Conservation (phyloP, 75 land plant species). For the Pseudotsuga menziesii region DNA sequence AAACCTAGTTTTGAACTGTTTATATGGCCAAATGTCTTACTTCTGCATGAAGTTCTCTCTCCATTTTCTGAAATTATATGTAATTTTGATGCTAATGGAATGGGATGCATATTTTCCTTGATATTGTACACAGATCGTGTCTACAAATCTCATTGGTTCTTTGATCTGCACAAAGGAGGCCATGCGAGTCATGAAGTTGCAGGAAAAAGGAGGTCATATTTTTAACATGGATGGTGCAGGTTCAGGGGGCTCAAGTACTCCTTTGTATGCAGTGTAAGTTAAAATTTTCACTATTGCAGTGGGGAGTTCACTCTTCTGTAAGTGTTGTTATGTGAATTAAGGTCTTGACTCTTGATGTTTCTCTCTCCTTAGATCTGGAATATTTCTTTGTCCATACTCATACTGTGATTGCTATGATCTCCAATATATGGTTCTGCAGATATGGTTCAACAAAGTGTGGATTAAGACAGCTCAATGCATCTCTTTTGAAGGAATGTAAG, state of each 20-base stretch:
- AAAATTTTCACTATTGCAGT: background rate
- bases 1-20: too few relatives aligned
- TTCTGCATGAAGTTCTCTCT: background rate
- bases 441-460: conserved; percentile 99
- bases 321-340: background rate
- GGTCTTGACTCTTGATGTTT: background rate
- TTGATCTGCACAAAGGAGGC: conserved; percentile 95
- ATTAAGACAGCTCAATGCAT: conserved; percentile 82
- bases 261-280: conserved; percentile 97
- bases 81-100: background rate
- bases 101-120: conserved; percentile 6
- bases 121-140: conserved; percentile 64
- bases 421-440: conserved; percentile 27
- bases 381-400: background rate
- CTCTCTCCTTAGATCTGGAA: background rate
- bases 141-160: conserved; percentile 91
- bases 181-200: conserved; percentile 67
- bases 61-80: background rate
- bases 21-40: too few relatives aligned
- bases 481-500: conserved; percentile 83
- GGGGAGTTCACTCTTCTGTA: background rate
- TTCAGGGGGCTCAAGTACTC: conserved; percentile 97
- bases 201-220: conserved; percentile 82
- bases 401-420: background rate
- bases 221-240: conserved; percentile 99